These are phyloP conservation scores for Tranzscheliella williamsii DNA, from an alignment of 1,284 basidiomycete species.

Conservation along the genomic window DNA sequence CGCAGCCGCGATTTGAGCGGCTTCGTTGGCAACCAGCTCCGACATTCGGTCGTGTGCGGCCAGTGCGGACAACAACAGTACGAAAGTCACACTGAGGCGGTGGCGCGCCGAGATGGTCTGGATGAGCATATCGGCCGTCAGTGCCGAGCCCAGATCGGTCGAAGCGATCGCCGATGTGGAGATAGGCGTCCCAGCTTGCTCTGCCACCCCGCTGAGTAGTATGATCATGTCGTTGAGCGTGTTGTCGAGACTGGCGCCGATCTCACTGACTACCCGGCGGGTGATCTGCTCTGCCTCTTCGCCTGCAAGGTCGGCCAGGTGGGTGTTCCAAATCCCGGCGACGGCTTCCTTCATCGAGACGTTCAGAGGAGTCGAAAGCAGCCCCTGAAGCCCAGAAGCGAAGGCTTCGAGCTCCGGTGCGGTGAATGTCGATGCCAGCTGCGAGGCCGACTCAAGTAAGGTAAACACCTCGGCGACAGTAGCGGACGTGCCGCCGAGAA, in stretches of 20 bases:
- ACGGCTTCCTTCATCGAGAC: conserved; percentile 33
- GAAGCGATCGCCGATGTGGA: conserved; percentile 8
- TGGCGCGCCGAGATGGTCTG: conserved; percentile 30
- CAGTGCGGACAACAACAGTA: conserved; percentile 23
- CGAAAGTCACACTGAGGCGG: conserved; percentile 19
- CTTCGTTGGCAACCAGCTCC: conserved; percentile 28
- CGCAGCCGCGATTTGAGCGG: conserved; percentile 23
- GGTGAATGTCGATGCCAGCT: conserved; percentile 20
- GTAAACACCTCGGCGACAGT: conserved; percentile 34
- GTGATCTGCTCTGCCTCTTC: conserved; percentile 16
- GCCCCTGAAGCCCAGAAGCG: conserved; percentile 16
- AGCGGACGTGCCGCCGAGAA: conserved; percentile 26
- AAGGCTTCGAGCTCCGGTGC: conserved; percentile 30
- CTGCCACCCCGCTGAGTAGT: conserved; percentile 26
- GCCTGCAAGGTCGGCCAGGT: conserved; percentile 19
- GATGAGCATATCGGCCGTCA: conserved; percentile 23
- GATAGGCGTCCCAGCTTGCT: neutral
- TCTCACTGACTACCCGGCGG: conserved; percentile 11
- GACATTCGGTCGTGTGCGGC: conserved; percentile 33
- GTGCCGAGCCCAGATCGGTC: conserved; percentile 29
- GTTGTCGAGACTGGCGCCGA: conserved; percentile 33
- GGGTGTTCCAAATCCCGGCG: conserved; percentile 23
- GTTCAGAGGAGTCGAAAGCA: conserved; percentile 24
- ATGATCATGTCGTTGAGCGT: conserved; percentile 21
- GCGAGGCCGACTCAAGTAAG: conserved; percentile 25